These are phyloP conservation scores for Trichoderma virens DNA, from an alignment of 495 filamentous ascomycete genomes.

Conservation along the genomic window DNA sequence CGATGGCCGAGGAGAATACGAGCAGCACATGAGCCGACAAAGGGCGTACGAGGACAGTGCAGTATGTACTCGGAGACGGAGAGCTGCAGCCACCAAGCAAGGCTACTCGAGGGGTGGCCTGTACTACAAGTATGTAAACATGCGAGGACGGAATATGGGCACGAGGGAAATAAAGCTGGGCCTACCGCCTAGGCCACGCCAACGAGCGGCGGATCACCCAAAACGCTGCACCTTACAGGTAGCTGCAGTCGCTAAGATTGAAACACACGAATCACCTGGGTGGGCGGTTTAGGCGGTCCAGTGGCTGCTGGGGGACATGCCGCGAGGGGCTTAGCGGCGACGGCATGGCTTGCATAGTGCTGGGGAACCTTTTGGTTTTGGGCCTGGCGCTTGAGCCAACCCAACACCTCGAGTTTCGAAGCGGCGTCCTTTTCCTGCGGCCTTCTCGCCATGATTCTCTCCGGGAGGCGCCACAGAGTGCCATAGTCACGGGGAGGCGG, in stretches of 20 bases:
- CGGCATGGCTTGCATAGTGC: slow-evolving; percentile 5
- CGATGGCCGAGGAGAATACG: background rate
- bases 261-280: background rate
- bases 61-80: background rate
- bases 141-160: background rate
- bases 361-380: background rate
- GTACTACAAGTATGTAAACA: no score
- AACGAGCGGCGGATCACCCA: background rate
- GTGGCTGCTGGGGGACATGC: background rate
- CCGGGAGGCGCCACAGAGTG: no score
- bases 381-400: no score
- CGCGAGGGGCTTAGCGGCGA: background rate
- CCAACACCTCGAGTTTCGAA: no score
- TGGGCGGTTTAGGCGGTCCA: background rate
- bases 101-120: no score
- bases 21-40: background rate
- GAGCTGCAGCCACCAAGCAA: background rate
- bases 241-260: background rate
- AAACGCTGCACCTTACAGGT: background rate
- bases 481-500: no score
- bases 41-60: background rate
- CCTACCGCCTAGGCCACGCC: background rate
- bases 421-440: no score
- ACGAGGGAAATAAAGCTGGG: background rate
- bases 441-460: no score